Base-by-base conservation (phyloP, 2,329 filamentous ascomycete species). In the Drechslerella coelobrocha region DNA sequence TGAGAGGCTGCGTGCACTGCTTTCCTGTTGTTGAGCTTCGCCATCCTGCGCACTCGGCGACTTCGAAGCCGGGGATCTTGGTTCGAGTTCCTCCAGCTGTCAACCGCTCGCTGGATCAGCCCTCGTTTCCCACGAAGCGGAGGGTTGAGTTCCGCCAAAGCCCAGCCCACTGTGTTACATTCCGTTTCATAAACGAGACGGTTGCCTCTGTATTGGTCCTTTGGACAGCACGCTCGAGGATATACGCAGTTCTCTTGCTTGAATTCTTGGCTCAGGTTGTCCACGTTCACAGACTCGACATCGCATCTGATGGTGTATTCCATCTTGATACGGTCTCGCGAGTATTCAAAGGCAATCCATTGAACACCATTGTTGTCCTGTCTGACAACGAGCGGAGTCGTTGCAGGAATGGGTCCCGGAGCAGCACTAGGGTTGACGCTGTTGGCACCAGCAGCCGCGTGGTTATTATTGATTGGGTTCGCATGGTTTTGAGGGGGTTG, bases 111-210 rank as follows among this genome's bases (percentile, higher is more conserved):
- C 82, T 99, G 94, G 75, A 99, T 99, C 69, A 99, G 84, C 6
- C 94, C 94, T 75, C 94, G 86, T 83, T 97, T 97, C 75, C 93
- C 93, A 73, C 93, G 87, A 68, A 97, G 84, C 65, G 90, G 89
- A 6, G 92, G 88, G 79, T 99, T 99, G 59, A 99, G 82, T 77
- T 97, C 89, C 1, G 94, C 94, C 74, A 99, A 81, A 10, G 93
- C 93, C 94, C 94, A 99, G n/a, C 94, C 94, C n/a, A 99, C 94
- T 0, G 92, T 91, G 81, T 99, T 99, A 84, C 94, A 99, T 81
- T 99, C 94, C 14, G 91, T 97, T 82, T 99, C 94, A 79, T 99
- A 99, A 75, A 94, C 90, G 75, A 97, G 82, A 14, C 94, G 89
- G 79, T 99, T 99, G 72, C 94, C 94, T 69, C 92, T 89, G 82